Percentiles rank a stretch among this genome's conserved stretches.
phyloP scores from a whole-genome alignment of 257 asterid genomes.

The Scutellaria minor region DNA sequence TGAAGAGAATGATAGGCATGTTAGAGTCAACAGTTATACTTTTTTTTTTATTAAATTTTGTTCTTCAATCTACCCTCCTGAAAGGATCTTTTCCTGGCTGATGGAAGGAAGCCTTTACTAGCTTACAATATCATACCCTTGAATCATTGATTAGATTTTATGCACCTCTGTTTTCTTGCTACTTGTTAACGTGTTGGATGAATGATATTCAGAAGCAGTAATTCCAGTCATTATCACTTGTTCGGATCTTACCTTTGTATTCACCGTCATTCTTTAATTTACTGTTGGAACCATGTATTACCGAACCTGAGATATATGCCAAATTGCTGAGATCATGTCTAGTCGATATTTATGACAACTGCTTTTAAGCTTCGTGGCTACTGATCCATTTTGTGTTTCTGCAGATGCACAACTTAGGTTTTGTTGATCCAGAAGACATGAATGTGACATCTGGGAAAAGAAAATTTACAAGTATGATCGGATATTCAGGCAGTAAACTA shows the following conservation, averaged over 20 bases:
- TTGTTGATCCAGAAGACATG: conserved; percentile 98
- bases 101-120: conserved; percentile 5
- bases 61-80: neutral
- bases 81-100: neutral
- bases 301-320: neutral
- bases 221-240: conserved; percentile 19
- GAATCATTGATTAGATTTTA: neutral
- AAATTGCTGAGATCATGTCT: conserved; percentile 9
- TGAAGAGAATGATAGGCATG: conserved; percentile 2
- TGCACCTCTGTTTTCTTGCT: neutral
- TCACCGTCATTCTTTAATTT: neutral
- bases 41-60: neutral
- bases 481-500: conserved; percentile 84
- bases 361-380: conserved; percentile 31
- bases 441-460: conserved; percentile 84
- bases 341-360: conserved; percentile 22
- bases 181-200: conserved; percentile 14
- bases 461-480: conserved; percentile 77
- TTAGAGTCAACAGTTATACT: neutral
- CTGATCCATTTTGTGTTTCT: conserved; percentile 26
- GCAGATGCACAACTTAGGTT: conserved; percentile 93
- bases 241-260: neutral
- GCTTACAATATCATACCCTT: neutral
- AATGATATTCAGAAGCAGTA: conserved; percentile 13
- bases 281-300: conserved; percentile 4